A percentile compares a stretch with the other conserved stretches of the same genome.
Conservation (phyloP, 768 basidiomycete species). For the Hygrocybe punicea region DNA sequence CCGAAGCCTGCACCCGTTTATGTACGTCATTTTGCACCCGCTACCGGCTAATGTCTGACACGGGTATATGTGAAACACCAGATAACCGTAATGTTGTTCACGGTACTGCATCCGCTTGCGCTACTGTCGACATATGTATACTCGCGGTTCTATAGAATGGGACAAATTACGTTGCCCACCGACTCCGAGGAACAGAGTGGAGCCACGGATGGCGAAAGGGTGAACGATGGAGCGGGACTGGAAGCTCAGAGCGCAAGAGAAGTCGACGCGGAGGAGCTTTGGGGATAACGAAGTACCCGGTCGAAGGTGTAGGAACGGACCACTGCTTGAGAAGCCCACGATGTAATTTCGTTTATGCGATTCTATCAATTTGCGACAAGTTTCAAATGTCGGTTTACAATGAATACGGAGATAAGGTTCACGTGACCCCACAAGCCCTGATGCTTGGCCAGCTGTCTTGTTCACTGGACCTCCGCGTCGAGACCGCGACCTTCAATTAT, state of each 20-base stretch:
- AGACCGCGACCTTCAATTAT: too few species aligned
- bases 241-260: conserved; percentile 36
- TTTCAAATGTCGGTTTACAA: too few species aligned
- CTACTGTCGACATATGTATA: conserved; percentile 49
- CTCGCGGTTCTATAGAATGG: conserved; percentile 27
- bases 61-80: conserved; percentile 26
- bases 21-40: conserved; percentile 34
- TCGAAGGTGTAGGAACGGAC: not conserved
- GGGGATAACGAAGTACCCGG: conserved; percentile 22
- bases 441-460: too few species aligned
- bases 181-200: conserved; percentile 31
- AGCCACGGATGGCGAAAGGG: conserved; percentile 5
- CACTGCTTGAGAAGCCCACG: not conserved
- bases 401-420: too few species aligned
- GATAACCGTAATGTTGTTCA: conserved; percentile 63
- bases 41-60: not conserved
- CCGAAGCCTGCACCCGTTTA: conserved; percentile 66
- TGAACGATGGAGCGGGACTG: conserved; percentile 10
- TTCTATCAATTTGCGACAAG: not conserved
- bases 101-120: conserved; percentile 60
- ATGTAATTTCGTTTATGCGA: not conserved
- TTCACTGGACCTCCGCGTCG: too few species aligned
- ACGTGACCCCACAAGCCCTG: too few species aligned
- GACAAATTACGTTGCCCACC: conserved; percentile 42
- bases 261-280: conserved; percentile 41